These are phyloP conservation scores for Metschnikowia kofuensis DNA, from an alignment of 805 yeast genomes.

Conservation along the genomic window DNA sequence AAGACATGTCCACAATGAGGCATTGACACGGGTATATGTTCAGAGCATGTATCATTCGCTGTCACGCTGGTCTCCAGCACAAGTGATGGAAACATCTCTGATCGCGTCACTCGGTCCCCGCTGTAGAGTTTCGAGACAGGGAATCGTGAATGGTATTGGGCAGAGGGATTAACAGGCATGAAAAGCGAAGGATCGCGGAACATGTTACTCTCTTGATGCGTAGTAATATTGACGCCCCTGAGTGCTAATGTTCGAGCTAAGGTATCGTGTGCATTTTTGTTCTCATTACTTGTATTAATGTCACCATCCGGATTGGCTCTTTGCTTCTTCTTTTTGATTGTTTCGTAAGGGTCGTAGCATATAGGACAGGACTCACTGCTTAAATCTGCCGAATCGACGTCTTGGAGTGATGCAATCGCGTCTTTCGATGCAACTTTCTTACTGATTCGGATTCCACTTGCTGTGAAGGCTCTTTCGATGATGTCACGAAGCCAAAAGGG, in stretches of 20 bases:
- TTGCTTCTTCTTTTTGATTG: slow-evolving; percentile 12
- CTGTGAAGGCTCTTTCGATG: slow-evolving; percentile 32
- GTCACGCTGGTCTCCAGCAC: slow-evolving; percentile 2
- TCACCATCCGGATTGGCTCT: slow-evolving; percentile 7
- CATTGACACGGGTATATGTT: slow-evolving; percentile 16
- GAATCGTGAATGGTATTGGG: slow-evolving; percentile 9
- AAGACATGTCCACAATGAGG: slow-evolving; percentile 18
- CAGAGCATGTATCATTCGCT: slow-evolving; percentile 2
- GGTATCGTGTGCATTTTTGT: slow-evolving; percentile 1
- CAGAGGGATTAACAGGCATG: slow-evolving; percentile 14
- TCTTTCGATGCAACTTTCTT: slow-evolving; percentile 35
- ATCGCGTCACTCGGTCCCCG: slow-evolving; percentile 4
- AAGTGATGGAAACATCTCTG: slow-evolving; percentile 14
- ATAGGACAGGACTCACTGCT: slow-evolving; percentile 35
- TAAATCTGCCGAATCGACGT: slow-evolving; percentile 19
- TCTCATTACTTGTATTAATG: background rate
- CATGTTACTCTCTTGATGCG: background rate
- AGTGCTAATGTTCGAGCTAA: background rate
- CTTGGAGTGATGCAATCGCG: slow-evolving; percentile 34
- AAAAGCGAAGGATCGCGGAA: slow-evolving; percentile 15
- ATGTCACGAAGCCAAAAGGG: slow-evolving; percentile 20
- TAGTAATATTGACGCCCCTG: slow-evolving; percentile 6
- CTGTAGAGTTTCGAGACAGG: slow-evolving; percentile 10
- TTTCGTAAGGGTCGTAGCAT: slow-evolving; percentile 36
- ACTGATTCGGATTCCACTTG: slow-evolving; percentile 25